Base-by-base conservation (phyloP, 2,329 filamentous ascomycete genomes). In the Epichloe typhina region DNA sequence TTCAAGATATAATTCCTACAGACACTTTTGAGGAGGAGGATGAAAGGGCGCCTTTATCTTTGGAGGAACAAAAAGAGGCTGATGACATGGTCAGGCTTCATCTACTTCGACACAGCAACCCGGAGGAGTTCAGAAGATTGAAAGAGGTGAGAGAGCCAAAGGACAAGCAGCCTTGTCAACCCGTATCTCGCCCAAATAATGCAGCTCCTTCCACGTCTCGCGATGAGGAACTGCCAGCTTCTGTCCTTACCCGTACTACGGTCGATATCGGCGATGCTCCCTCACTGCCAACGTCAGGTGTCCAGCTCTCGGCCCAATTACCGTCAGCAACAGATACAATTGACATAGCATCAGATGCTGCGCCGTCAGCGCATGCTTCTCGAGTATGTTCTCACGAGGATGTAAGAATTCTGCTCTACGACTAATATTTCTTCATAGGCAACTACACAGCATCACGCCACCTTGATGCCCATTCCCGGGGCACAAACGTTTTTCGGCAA, bases 1-100 rank as follows among this genome's bases (percentile, higher is more conserved):
- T 86, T 46, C 66, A 72, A 12, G 69, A 69, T 2, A 81, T 91
- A 51, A 73, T 78, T 3, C 75, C 83, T 39, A 85, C 83, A 0
- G 84, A 91, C 56, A 83, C 83, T 0, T 88, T 88, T 56, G 82
- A 86, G 56, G 74, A 79, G 56, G 83, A 89, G 55, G 83, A 85
- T 51, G 68, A 82, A 47, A 72, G 73, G 12, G 61, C 60, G 1
- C 58, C 59, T 17, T 64, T 90, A 21, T 82, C 80, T 0, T 69
- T 71, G 0, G 79, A 84, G 48, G 84, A 89, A 55, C 62, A 71
- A 9, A 68, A 66, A 42, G 76, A 82, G 44, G 79, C 79, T 0
- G 70, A 76, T 17, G 55, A 57, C n/a, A 56, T 66, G 56, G 57
- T 66, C 19, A 58, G 61, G n/a, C 33, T 66, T 53, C 64, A 68